Evolutionary conservation across 2,329 filamentous ascomycete species (phyloP).

Genomic region (Fusarium sterilihyphosum): DNA sequence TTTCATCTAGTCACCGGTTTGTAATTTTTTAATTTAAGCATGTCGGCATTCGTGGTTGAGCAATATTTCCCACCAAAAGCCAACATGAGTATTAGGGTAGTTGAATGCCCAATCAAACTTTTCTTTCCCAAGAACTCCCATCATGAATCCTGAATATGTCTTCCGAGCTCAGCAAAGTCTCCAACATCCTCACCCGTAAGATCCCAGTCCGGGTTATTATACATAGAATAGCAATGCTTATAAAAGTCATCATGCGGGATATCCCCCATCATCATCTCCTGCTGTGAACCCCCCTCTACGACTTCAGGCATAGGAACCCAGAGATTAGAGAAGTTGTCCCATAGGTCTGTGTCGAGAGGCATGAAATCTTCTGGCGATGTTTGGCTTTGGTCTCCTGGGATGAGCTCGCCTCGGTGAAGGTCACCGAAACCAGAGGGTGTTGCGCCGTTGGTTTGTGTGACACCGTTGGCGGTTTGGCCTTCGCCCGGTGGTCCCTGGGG

Average conservation of each 20-base stretch:
- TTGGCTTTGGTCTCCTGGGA: slow-evolving; percentile 6
- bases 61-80: not conserved
- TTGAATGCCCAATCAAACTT: slow-evolving; percentile 19
- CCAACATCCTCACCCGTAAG: slow-evolving; percentile 43
- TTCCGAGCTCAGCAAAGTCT: slow-evolving; percentile 42
- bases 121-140: not conserved
- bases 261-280: slow-evolving; percentile 40
- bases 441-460: slow-evolving; percentile 2
- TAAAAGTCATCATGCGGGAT: slow-evolving; percentile 41
- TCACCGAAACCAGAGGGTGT: slow-evolving; percentile 7
- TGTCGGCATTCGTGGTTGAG: not conserved
- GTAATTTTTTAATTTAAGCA: not conserved
- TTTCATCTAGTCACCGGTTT: too few relatives aligned
- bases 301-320: slow-evolving; percentile 37
- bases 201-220: slow-evolving; percentile 43
- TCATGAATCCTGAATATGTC: slow-evolving; percentile 42
- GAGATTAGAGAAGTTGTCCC: slow-evolving; percentile 42
- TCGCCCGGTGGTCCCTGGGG: slow-evolving; percentile 23
- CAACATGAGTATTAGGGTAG: not conserved
- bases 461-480: not conserved
- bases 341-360: slow-evolving; percentile 39
- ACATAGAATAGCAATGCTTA: slow-evolving; percentile 44
- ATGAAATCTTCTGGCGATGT: slow-evolving; percentile 36
- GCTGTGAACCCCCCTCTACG: slow-evolving; percentile 24
- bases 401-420: not conserved